phyloP scores from a whole-genome alignment of 148 eudicot species.

The Spergularia marina region DNA sequence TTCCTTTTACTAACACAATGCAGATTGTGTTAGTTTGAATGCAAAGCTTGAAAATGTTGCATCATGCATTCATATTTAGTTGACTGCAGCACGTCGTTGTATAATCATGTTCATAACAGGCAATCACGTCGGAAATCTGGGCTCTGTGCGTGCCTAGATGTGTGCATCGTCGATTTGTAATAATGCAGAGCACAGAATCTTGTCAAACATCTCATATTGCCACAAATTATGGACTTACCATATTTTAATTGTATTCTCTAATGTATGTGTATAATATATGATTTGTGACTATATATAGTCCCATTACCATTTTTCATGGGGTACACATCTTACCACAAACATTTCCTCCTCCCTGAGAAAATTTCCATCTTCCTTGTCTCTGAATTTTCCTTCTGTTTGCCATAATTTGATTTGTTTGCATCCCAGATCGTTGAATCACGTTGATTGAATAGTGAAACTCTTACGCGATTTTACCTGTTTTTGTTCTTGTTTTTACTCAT shows the following conservation, averaged over 20 bases:
- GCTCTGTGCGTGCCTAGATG: too few species aligned
- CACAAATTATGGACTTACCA: not conserved
- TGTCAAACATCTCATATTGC: too few species aligned
- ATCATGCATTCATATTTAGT: conserved; percentile 1
- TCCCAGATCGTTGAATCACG: not conserved
- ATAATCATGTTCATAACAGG: conserved; percentile 10
- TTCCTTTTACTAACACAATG: not conserved
- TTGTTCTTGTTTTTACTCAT: not conserved
- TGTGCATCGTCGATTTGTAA: too few species aligned
- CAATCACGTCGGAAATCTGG: conserved; percentile 12
- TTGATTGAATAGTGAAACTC: not conserved
- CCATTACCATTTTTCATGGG: conserved; percentile 7
- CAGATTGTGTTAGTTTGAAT: not conserved
- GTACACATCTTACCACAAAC: conserved; percentile 14
- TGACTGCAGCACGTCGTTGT: conserved; percentile 26
- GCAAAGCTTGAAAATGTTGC: not conserved
- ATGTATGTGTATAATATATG: not conserved
- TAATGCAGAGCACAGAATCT: too few species aligned
- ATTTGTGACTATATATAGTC: conserved; percentile 20
- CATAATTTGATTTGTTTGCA: not conserved
- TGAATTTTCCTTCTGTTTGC: too few species aligned
- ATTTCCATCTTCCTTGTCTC: not conserved
- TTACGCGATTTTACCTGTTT: not conserved
- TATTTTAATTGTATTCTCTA: not conserved
- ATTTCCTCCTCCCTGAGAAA: not conserved